These are phyloP conservation scores for Thelonectria discophora DNA, from an alignment of 2,329 filamentous ascomycete species.

Conservation along the genomic window DNA sequence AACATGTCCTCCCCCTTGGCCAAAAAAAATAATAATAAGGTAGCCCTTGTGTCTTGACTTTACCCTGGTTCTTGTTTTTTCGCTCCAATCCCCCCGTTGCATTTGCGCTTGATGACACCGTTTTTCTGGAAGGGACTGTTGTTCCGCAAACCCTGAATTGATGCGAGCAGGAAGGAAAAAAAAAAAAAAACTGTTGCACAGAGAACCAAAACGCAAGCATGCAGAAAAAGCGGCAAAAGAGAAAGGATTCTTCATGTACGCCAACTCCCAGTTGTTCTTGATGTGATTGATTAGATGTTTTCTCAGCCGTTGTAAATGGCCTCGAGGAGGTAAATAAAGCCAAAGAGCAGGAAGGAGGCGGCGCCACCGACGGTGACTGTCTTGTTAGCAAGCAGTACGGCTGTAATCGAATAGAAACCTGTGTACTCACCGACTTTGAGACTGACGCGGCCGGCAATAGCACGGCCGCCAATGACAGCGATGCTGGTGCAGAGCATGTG, in stretches of 20 bases:
- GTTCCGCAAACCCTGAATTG: neutral
- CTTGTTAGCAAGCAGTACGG: conserved; percentile 33
- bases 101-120: neutral
- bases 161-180: neutral
- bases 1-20: neutral
- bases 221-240: conserved; percentile 1
- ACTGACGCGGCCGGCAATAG: conserved; percentile 92
- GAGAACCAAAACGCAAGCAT: neutral
- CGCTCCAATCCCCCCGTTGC: too few species aligned
- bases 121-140: neutral
- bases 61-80: too few species aligned
- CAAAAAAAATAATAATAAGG: too few species aligned
- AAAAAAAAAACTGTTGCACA: neutral
- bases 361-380: conserved; percentile 92
- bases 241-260: neutral
- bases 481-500: conserved; percentile 91
- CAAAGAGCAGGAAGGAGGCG: conserved; percentile 88
- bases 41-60: too few species aligned
- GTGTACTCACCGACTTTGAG: conserved; percentile 86
- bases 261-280: conserved; percentile 10
- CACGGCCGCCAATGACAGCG: conserved; percentile 90
- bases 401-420: neutral
- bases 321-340: conserved; percentile 89
- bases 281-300: conserved; percentile 4
- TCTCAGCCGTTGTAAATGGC: conserved; percentile 65